phyloP scores from a whole-genome alignment of 1,139 yeast species.

The Sugiyamaella japonica region DNA sequence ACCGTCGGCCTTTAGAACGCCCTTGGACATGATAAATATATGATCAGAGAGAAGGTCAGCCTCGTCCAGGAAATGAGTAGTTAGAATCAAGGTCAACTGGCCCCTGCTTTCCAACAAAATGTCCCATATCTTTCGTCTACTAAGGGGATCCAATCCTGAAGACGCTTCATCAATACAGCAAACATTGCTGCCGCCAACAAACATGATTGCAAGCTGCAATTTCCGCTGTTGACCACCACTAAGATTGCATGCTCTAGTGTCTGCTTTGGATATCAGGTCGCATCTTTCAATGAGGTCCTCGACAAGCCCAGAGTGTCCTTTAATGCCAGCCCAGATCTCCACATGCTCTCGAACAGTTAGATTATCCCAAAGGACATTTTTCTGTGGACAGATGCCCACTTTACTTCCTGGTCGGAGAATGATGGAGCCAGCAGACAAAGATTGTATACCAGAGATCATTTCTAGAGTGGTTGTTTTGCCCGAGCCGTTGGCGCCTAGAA shows the following conservation, averaged over 20 bases:
- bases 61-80: slow-evolving; percentile 44
- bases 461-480: slow-evolving; percentile 45
- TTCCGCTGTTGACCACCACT: slow-evolving; percentile 96
- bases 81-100: slow-evolving; percentile 36
- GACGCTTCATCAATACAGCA: slow-evolving; percentile 45
- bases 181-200: slow-evolving; percentile 41
- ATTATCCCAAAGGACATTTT: slow-evolving; percentile 42
- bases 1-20: slow-evolving; percentile 38
- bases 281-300: slow-evolving; percentile 35
- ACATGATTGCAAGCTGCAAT: slow-evolving; percentile 65
- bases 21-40: slow-evolving; percentile 40
- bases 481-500: slow-evolving; percentile 44
- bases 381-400: slow-evolving; percentile 44
- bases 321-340: slow-evolving; percentile 38
- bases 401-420: slow-evolving; percentile 33
- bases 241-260: slow-evolving; percentile 40
- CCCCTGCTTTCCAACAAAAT: slow-evolving; percentile 39
- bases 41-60: slow-evolving; percentile 42
- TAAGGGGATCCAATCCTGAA: slow-evolving; percentile 43
- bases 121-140: slow-evolving; percentile 43
- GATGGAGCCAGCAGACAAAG: slow-evolving; percentile 35
- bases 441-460: slow-evolving; percentile 42
- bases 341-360: slow-evolving; percentile 41
- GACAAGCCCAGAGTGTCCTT: slow-evolving; percentile 30
- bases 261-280: slow-evolving; percentile 35